Evolutionary conservation across 805 yeast genomes (phyloP).

Genomic region (Wickerhamomyces alni): DNA sequence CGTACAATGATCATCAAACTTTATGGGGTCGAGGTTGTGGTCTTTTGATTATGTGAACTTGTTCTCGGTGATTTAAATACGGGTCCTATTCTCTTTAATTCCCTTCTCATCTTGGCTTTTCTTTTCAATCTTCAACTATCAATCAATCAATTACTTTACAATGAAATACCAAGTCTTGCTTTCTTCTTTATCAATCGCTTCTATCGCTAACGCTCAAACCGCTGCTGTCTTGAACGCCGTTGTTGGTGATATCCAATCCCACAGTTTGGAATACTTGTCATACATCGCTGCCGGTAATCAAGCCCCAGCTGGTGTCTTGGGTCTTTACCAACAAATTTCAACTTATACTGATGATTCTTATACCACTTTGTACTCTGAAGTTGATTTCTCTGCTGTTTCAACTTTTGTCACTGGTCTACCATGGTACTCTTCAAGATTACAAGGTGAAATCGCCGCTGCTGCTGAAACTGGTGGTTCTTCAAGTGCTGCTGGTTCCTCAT

Average conservation of each 20-base stretch:
- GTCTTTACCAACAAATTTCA: constrained; percentile 20
- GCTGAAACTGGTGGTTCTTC: constrained; percentile 6
- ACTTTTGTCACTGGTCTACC: constrained; percentile 25
- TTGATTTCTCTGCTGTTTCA: constrained; percentile 23
- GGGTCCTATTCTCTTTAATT: too few species aligned
- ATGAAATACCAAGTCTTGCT: constrained; percentile 4
- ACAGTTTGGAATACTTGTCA: constrained; percentile 16
- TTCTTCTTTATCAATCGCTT: constrained; percentile 2
- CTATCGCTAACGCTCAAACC: constrained; percentile 4
- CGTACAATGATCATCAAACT: too few species aligned
- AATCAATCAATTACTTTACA: too few species aligned
- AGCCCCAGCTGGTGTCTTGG: constrained; percentile 25
- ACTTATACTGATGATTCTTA: constrained; percentile 30
- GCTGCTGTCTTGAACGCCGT: constrained; percentile 3
- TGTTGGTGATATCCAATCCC: constrained; percentile 13
- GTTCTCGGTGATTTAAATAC: too few species aligned
- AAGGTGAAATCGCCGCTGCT: constrained; percentile 8
- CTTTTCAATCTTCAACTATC: too few species aligned
- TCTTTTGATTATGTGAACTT: too few species aligned
- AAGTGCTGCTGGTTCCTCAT: constrained; percentile 21
- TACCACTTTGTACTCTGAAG: constrained; percentile 24
- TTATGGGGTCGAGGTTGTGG: too few species aligned
- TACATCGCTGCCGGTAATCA: constrained; percentile 18
- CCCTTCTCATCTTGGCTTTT: too few species aligned
- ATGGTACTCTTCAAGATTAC: constrained; percentile 27